Base-by-base conservation (phyloP, 164 flowering plant species). In the Nymphaea colorata region DNA sequence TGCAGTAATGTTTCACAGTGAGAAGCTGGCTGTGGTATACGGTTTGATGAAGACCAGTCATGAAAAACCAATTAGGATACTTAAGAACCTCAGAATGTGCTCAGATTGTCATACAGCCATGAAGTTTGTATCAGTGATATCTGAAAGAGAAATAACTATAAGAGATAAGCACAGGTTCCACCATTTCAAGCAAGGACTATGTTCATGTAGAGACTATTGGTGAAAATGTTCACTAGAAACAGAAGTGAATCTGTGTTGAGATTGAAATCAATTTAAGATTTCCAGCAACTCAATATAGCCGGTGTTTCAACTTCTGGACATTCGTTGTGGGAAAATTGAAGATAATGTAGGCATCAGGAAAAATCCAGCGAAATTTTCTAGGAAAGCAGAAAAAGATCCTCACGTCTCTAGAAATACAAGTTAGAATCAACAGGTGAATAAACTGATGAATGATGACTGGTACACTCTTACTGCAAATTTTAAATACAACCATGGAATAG, bases 191-290 rank as follows among this genome's bases (percentile, higher is more conserved):
- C 66, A 79, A 75, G 88, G 91, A 67, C 2, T 68, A 17, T 86
- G 91, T 74, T 86, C 88, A 25, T 86, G 88, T 78, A 79, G 84
- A 53, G 87, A 86, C 73, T 82, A 82, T 70, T 86, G 87, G 88
- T 86, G 66, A 66, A 18, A 12, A 47, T 16, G 47, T n/a, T 25
- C 36, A 25, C 36, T 25, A 25, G 36, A 25, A 25, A 25, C 55
- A 47, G 55, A 47, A 6, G 55, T 47, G 55, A 47, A 47, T 47
- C 55, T 25, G 36, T 25, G 36, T 25, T 25, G 36, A 25, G 36
- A 25, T 25, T 1, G 36, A 25, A 25, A 25, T 25, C 36, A 25
- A 25, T 1, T 25, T 25, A 25, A 25, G 36, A 25, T 25, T 25
- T 25, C 36, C 36, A 25, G 36, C 36, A 25, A 25, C 36, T 25